Evolutionary conservation across 2,329 filamentous ascomycete species (phyloP), one percentile per base, ranked within the genome.

Genomic region (Microdochium bolleyi): DNA sequence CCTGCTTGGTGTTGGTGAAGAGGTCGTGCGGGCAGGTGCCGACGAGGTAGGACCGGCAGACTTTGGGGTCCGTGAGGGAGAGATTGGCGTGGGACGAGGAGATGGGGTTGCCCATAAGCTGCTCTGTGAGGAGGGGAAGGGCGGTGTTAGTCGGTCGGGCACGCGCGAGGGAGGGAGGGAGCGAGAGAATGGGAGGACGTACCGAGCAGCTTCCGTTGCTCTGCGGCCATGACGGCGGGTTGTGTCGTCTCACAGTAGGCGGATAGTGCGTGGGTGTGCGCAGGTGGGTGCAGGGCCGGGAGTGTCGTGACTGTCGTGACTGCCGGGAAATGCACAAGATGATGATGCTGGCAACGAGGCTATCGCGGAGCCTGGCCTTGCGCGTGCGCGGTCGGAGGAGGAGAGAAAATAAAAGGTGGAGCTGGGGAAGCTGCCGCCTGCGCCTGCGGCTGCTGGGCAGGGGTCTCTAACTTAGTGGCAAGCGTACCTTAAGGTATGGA

Each of bases 1-100:
- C 94, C 78, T 97, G 92, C 75, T 96, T 97, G 48, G 94, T 99
- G 74, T 99, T 99, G 59, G 92, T 99, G 80, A 99, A 99, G 65
- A 99, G 89, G 68, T 99, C 94, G 77, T 97, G 92, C 1, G 94
- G 94, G 70, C 94, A 99, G 54, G 89, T 95, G 62, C 94, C 94
- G 57, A 83, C 91, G 50, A 99, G 82, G 70, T 92, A 97, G 19
- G 92, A 96, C 52, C 90, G 89, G 76, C 94, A 99, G 62, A 96
- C 89, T 73, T 95, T 96, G 52, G 88, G 80, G 70, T 97, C 94
- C 55, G 85, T 94, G 62, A 99, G 87, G 58, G 87, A 87, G 61
- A 97, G 82, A 69, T 95, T 88, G 38, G 88, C 82, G 60, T 85
- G 84, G 73, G 87, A 88, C 49, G 86, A 85, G 54, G 82, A 78